Percentiles rank a stretch among this genome's conserved stretches.
These are phyloP conservation scores for Gossypium davidsonii DNA, from an alignment of 441 rosid species.

Conservation along the genomic window DNA sequence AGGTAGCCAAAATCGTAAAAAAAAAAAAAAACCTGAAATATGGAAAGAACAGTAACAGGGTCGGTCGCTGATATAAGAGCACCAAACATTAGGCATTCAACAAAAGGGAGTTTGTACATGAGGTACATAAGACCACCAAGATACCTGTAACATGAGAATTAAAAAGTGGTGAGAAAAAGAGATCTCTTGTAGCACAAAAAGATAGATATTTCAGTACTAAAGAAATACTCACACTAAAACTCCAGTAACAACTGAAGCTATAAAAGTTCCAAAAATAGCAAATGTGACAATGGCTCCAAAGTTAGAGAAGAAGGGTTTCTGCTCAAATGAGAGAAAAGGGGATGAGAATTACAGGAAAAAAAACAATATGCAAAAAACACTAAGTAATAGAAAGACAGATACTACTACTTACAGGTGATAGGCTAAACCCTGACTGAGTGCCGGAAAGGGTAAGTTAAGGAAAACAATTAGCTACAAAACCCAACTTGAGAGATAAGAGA, in stretches of 20 bases:
- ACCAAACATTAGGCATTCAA: conserved; percentile 96
- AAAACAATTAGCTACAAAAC: conserved; percentile 23
- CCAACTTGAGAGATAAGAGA: not conserved
- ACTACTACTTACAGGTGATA: conserved; percentile 67
- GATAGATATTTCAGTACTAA: not conserved
- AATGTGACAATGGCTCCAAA: conserved; percentile 96
- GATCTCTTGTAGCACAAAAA: not conserved
- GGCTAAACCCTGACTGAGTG: conserved; percentile 95
- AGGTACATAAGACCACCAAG: conserved; percentile 76
- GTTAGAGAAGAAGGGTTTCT: conserved; percentile 97
- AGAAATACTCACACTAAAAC: conserved; percentile 65
- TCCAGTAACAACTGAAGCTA: conserved; percentile 79
- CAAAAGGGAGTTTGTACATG: conserved; percentile 83
- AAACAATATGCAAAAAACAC: not conserved
- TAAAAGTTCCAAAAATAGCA: conserved; percentile 82
- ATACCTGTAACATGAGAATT: conserved; percentile 43
- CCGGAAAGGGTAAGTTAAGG: conserved; percentile 41
- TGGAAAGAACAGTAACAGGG: conserved; percentile 95
- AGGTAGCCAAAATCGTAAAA: not conserved
- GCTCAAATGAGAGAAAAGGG: conserved; percentile 15
- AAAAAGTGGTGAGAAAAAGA: conserved; percentile 5
- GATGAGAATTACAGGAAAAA: not conserved
- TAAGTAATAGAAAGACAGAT: not conserved
- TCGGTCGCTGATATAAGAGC: conserved; percentile 98
- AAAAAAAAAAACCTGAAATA: conserved; percentile 74